Evolutionary conservation across 805 yeast genomes (phyloP).

Genomic region (Wickerhamiella nectarea): DNA sequence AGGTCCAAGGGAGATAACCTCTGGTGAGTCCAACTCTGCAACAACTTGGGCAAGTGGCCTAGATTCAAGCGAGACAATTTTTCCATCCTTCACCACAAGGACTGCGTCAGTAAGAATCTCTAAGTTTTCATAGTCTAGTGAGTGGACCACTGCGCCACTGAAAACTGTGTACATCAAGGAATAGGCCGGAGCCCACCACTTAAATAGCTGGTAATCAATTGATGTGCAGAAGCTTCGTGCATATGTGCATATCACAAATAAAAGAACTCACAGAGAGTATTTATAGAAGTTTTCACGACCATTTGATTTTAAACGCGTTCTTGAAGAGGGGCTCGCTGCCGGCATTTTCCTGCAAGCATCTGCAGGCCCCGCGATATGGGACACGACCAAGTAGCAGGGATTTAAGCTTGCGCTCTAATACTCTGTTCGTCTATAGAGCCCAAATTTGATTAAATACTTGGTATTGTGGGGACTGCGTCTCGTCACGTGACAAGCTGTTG

Average conservation of each 20-base stretch:
- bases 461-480: constrained; percentile 3
- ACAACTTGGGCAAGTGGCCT: constrained; percentile 1
- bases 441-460: neutral
- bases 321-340: neutral
- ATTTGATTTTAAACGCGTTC: neutral
- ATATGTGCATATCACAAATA: no score
- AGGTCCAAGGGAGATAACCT: constrained; percentile 2
- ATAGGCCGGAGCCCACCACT: neutral
- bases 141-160: constrained; percentile 15
- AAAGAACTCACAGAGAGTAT: no score
- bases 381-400: neutral
- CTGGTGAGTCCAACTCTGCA: neutral
- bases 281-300: no score
- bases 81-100: constrained; percentile 30
- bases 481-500: constrained; percentile 1
- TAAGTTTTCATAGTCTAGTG: constrained; percentile 21
- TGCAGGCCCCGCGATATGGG: neutral
- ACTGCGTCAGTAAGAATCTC: constrained; percentile 43
- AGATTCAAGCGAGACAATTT: constrained; percentile 14
- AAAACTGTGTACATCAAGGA: constrained; percentile 1
- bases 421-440: neutral
- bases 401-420: neutral
- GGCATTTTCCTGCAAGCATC: neutral
- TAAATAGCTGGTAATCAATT: neutral
- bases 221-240: neutral